phyloP scores from a whole-genome alignment of 345 rosid species.

The Gossypium longicalyx region DNA sequence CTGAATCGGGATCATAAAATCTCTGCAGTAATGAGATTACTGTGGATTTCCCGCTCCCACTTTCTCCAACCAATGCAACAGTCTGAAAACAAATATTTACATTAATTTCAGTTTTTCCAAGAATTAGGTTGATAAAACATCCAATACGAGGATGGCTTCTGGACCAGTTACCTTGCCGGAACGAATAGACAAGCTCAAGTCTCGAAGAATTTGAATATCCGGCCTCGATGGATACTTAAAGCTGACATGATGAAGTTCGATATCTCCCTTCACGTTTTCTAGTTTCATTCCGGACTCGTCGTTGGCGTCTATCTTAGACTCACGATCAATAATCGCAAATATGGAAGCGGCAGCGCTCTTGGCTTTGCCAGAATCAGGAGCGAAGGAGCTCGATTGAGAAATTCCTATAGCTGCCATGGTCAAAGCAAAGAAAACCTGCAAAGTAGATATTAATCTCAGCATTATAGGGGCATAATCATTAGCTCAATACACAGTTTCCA shows the following conservation, averaged over 20 bases:
- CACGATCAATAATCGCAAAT: conserved; percentile 54
- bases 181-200: conserved; percentile 51
- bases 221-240: conserved; percentile 74
- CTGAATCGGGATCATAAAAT: conserved; percentile 76
- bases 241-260: conserved; percentile 49
- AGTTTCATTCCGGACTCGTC: conserved; percentile 48
- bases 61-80: conserved; percentile 83
- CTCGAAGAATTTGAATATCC: conserved; percentile 52
- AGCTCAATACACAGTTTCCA: neutral
- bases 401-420: conserved; percentile 49
- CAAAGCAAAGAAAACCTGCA: conserved; percentile 68
- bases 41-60: conserved; percentile 87
- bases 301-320: conserved; percentile 55
- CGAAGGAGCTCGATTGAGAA: conserved; percentile 55
- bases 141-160: no score
- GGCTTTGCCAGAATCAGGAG: conserved; percentile 51
- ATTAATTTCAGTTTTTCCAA: neutral
- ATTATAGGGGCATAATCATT: neutral
- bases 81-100: conserved; percentile 39
- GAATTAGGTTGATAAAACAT: no score
- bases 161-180: conserved; percentile 44
- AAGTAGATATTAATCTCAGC: neutral
- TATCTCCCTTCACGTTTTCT: conserved; percentile 51
- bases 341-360: conserved; percentile 60
- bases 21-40: conserved; percentile 67